Percentiles rank a stretch among this genome's conserved stretches.
Conservation (phyloP, 495 filamentous ascomycete genomes). For the Daldinia caldariorum region DNA sequence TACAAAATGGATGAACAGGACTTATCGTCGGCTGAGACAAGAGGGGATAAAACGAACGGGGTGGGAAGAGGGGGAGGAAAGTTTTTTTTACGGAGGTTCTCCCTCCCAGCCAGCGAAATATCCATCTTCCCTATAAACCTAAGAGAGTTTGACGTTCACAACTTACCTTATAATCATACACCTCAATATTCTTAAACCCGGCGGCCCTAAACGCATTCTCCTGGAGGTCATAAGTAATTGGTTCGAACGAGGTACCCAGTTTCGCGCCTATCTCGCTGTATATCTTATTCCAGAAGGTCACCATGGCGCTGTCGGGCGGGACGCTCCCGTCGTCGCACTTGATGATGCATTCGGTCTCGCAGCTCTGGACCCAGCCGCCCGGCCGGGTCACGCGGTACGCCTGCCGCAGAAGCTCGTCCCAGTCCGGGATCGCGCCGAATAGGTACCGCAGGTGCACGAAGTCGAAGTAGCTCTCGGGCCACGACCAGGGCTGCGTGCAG, state of each 20-base stretch:
- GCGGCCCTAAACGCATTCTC: conserved; percentile 65
- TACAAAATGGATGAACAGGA: too few relatives aligned
- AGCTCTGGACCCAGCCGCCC: conserved; percentile 47
- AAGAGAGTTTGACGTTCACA: too few relatives aligned
- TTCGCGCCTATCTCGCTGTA: conserved; percentile 48
- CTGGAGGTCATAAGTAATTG: conserved; percentile 57
- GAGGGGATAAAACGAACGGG: too few relatives aligned
- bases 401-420: conserved; percentile 55
- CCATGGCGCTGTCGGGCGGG: conserved; percentile 49
- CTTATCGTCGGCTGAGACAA: neutral
- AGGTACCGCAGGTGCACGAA: conserved; percentile 70
- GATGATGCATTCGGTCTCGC: conserved; percentile 42
- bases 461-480: conserved; percentile 65
- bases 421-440: conserved; percentile 66
- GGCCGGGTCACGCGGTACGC: conserved; percentile 41
- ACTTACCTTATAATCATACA: conserved; percentile 31
- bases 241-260: conserved; percentile 29
- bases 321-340: conserved; percentile 47
- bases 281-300: conserved; percentile 49
- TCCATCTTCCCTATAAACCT: neutral
- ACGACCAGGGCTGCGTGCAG: conserved; percentile 64
- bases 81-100: neutral
- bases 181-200: conserved; percentile 63
- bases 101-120: neutral
- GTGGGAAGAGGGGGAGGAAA: neutral